A percentile compares a stretch with the other conserved stretches of the same genome.
Conservation (phyloP, 768 basidiomycete species). For the Lyophyllum atratum region DNA sequence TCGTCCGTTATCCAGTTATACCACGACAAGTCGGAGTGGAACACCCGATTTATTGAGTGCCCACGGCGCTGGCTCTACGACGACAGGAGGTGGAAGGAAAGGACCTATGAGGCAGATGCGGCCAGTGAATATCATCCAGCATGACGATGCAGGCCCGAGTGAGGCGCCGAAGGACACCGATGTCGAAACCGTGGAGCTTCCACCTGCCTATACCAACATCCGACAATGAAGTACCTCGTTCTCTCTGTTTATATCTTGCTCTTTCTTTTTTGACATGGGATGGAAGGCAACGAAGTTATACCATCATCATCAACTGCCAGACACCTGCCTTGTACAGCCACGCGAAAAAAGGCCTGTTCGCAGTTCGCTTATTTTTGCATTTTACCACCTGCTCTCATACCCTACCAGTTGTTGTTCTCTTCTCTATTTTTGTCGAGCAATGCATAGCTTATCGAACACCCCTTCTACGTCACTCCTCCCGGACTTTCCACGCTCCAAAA, state of each 20-base stretch:
- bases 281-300: not conserved
- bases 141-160: conserved; percentile 78
- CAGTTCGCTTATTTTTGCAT: not conserved
- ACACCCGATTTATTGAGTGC: conserved; percentile 43
- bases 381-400: not conserved
- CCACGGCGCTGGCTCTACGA: conserved; percentile 25
- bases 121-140: conserved; percentile 80
- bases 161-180: conserved; percentile 28
- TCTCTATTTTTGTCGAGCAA: not conserved
- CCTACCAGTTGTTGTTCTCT: not conserved
- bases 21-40: conserved; percentile 44
- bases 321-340: not conserved
- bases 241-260: not conserved
- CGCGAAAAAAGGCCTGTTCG: not conserved
- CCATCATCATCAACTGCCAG: not conserved
- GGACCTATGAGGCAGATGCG: conserved; percentile 55
- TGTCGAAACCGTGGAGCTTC: conserved; percentile 78
- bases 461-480: not conserved
- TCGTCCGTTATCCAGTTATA: conserved; percentile 38
- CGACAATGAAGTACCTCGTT: conserved; percentile 22
- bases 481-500: not conserved
- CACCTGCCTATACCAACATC: conserved; percentile 80
- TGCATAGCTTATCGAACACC: not conserved
- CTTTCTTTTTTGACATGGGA: not conserved
- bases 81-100: conserved; percentile 38